phyloP scores from a whole-genome alignment of 305 asterid species.

The Fraxinus floribunda region DNA sequence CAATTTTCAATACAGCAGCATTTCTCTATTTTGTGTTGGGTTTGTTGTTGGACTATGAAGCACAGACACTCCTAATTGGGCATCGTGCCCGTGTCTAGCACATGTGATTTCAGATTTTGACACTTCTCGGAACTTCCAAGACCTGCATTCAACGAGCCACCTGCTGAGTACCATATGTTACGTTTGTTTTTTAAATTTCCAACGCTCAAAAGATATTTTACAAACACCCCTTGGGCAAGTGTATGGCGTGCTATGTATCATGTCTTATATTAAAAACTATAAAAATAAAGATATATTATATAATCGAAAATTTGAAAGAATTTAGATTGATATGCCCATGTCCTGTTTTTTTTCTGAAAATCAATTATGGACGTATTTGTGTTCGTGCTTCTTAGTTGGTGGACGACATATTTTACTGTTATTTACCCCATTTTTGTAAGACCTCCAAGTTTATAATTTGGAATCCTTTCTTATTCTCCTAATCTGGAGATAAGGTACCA shows the following conservation, averaged over 20 bases:
- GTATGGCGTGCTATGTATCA: not conserved
- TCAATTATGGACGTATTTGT: not conserved
- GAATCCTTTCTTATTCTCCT: not conserved
- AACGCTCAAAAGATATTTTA: not conserved
- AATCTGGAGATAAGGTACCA: not conserved
- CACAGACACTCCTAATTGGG: not conserved
- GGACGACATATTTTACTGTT: not conserved
- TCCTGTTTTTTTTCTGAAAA: not conserved
- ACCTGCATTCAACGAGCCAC: not conserved
- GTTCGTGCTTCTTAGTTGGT: not conserved
- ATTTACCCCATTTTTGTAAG: not conserved
- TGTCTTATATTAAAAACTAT: no score
- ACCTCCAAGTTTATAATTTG: not conserved
- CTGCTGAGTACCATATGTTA: not conserved
- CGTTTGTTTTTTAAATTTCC: not conserved
- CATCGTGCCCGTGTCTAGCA: not conserved
- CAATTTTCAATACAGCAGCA: not conserved
- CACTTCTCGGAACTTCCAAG: not conserved
- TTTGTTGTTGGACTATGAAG: not conserved
- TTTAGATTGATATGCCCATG: not conserved
- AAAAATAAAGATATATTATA: not conserved
- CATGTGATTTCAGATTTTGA: not conserved
- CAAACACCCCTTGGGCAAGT: not conserved
- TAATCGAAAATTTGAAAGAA: no score
- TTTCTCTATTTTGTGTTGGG: not conserved